Evolutionary conservation across 495 filamentous ascomycete genomes (phyloP), one percentile per base, ranked within the genome.

Genomic region (Tuber umbilicatum): DNA sequence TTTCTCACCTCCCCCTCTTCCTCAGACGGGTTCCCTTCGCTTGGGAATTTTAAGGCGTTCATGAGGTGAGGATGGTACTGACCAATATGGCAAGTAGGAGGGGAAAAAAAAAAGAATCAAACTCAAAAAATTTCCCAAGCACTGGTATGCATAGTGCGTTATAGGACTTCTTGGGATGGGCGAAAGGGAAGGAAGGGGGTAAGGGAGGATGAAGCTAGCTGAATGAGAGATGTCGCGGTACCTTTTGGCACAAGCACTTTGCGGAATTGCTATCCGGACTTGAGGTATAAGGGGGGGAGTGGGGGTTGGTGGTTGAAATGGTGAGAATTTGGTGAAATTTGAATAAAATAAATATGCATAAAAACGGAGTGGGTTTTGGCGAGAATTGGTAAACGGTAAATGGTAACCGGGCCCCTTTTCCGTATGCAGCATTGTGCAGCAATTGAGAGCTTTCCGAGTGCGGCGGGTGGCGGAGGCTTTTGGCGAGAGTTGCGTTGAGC

Each of bases 71-170:
- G 70, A 70, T 42, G 77, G 47, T 72, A n/a, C n/a, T n/a, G 42
- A 72, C 77, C 74, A 71, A 78, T 78, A 79, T 78, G 72, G 71
- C 43, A 78, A 79, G 70, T 40, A 5, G 74, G 78, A 72, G 67
- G 41, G 9, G 9, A 45, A 45, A 71, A 78, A 79, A 16, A 5
- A 17, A 64, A 17, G 17, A 19, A 14, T 31, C 12, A 31, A 64
- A 64, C 27, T 17, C 27, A 64, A 64, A 31, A 17, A 17, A 0
- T 35, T 64, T 7, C 27, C 27, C 55, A 64, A 64, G 27, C 72
- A 35, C 45, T 27, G 42, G 75, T 41, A 70, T 72, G 60, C 72
- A 72, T 74, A 39, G 45, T 73, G 55, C 5, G 10, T 9, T 0
- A 9, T 31, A 64, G 55, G 55, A 27, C 14, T 17, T 70, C 64